Percentiles rank a stretch among this genome's conserved stretches.
These are phyloP conservation scores for Aspergillus sp. DNA, from an alignment of 2,329 filamentous ascomycete genomes.

Conservation along the genomic window DNA sequence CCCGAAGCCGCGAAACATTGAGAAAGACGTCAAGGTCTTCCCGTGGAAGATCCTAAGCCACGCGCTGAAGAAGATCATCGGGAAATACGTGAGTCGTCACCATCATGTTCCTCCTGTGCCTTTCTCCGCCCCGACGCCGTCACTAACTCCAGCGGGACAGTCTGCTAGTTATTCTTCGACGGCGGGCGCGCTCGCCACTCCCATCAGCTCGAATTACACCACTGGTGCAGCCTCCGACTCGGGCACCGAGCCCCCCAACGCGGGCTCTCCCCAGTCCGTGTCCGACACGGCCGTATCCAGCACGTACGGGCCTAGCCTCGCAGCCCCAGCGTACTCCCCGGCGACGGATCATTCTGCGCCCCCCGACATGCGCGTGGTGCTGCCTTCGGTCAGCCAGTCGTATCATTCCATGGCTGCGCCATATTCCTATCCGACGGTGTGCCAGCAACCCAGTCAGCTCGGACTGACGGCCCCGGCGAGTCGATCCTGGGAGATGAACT, in stretches of 20 bases:
- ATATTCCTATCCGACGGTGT: constrained; percentile 34
- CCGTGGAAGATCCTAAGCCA: constrained; percentile 86
- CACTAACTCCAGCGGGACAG: constrained; percentile 38
- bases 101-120: not conserved
- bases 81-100: constrained; percentile 75
- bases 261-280: constrained; percentile 49
- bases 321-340: constrained; percentile 46
- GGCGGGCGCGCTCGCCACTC: constrained; percentile 46
- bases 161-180: constrained; percentile 70
- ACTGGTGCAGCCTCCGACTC: constrained; percentile 47
- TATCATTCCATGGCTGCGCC: constrained; percentile 29
- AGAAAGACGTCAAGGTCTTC: constrained; percentile 99
- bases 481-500: constrained; percentile 40
- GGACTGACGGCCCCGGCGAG: constrained; percentile 31
- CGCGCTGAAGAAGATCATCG: constrained; percentile 96
- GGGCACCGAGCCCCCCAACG: constrained; percentile 47
- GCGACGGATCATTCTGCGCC: constrained; percentile 34
- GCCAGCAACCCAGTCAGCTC: constrained; percentile 27
- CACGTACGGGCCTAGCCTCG: constrained; percentile 44
- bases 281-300: constrained; percentile 45
- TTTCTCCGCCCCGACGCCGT: not conserved
- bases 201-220: constrained; percentile 38
- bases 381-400: constrained; percentile 30
- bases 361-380: constrained; percentile 38
- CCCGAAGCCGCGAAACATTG: constrained; percentile 94